Conservation (phyloP, 73 alveolate genomes). For the Blepharisma stoltei region DNA sequence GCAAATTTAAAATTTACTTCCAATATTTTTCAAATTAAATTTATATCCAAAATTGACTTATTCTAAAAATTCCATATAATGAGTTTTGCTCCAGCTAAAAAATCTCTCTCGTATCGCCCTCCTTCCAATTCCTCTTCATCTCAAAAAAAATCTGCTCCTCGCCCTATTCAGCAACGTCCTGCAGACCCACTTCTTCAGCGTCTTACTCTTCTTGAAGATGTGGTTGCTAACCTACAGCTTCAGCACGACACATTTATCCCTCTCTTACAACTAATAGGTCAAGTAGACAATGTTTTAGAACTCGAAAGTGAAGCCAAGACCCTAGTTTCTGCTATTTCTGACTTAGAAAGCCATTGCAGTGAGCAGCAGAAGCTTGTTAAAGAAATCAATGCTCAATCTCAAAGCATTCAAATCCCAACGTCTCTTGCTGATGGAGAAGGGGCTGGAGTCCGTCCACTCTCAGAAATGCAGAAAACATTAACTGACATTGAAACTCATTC, state of each 20-base stretch:
- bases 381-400: background rate
- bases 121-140: background rate
- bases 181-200: background rate
- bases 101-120: background rate
- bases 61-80: background rate
- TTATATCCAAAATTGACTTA: background rate
- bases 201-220: background rate
- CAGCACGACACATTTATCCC: constrained; percentile 17
- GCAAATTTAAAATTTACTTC: background rate
- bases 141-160: background rate
- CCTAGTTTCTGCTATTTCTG: background rate
- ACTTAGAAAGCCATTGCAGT: background rate
- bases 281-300: background rate
- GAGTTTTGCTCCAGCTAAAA: background rate
- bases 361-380: background rate
- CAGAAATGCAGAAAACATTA: constrained; percentile 1
- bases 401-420: background rate
- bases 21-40: background rate
- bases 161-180: background rate
- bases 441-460: background rate
- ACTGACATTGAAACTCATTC: background rate
- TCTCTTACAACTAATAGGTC: background rate
- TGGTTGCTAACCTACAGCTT: background rate
- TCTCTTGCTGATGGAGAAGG: background rate
- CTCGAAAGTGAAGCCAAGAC: background rate